Conservation (phyloP, 495 filamentous ascomycete species). For the Trichoderma asperelloides region DNA sequence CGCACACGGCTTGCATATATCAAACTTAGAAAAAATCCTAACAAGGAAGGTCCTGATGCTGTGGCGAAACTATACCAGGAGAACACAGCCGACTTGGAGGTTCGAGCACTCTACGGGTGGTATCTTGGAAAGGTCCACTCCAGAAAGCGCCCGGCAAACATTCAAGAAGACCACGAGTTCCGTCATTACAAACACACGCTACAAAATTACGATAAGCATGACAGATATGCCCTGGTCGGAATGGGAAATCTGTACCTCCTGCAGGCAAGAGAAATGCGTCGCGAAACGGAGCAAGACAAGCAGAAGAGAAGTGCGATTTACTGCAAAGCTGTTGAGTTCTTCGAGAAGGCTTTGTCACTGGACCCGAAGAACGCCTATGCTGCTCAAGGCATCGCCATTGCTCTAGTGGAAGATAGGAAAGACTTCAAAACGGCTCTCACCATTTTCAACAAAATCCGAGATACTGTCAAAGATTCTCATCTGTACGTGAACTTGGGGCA, state of each 20-base stretch:
- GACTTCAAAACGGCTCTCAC: conserved; percentile 71
- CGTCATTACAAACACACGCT: conserved; percentile 93
- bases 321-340: conserved; percentile 89
- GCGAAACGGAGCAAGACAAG: conserved; percentile 79
- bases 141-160: conserved; percentile 67
- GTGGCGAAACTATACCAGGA: conserved; percentile 73
- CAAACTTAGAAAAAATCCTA: conserved; percentile 70
- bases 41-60: conserved; percentile 74
- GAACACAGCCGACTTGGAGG: conserved; percentile 75
- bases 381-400: conserved; percentile 90
- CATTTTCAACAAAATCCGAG: conserved; percentile 78
- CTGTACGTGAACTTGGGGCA: conserved; percentile 90
- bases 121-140: conserved; percentile 68
- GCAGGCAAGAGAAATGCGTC: conserved; percentile 85
- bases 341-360: conserved; percentile 89
- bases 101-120: conserved; percentile 88
- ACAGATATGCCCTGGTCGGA: conserved; percentile 83
- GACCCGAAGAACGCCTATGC: conserved; percentile 92
- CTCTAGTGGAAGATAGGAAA: conserved; percentile 85
- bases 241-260: conserved; percentile 92
- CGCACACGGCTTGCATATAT: conserved; percentile 82
- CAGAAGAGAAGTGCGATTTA: conserved; percentile 82
- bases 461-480: conserved; percentile 76
- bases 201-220: conserved; percentile 91
- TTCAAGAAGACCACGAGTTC: conserved; percentile 83